Evolutionary conservation across 208 protist genomes (phyloP).

Genomic region (Leishmania major): DNA sequence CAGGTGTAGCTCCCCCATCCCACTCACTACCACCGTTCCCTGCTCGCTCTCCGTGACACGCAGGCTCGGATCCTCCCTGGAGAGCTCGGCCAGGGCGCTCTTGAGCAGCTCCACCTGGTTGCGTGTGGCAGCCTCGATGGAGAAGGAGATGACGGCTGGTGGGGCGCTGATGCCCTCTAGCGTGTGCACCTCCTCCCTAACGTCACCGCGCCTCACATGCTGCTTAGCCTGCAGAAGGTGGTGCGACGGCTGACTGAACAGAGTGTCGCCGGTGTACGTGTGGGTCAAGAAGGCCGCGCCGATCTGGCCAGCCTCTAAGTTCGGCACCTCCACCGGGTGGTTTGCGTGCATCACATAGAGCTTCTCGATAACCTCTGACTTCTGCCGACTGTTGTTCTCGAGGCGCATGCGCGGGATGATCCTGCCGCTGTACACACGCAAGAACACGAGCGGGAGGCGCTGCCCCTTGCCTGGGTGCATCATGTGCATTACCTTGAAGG

Average conservation of each 20-base stretch:
- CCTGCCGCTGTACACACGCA: constrained; percentile 92
- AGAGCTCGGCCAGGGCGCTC: constrained; percentile 93
- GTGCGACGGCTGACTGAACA: constrained; percentile 57
- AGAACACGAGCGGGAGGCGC: constrained; percentile 86
- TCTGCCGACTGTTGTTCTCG: constrained; percentile 61
- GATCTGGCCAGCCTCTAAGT: constrained; percentile 75
- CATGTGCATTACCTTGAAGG: constrained; percentile 93
- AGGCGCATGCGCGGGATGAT: constrained; percentile 69
- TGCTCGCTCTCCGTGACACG: constrained; percentile 81
- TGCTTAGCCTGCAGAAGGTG: constrained; percentile 36
- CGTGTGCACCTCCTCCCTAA: constrained; percentile 56
- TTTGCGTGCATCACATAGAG: constrained; percentile 94
- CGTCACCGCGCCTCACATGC: constrained; percentile 29
- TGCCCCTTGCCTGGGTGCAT: constrained; percentile 58
- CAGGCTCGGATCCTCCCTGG: constrained; percentile 95
- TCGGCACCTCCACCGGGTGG: constrained; percentile 73
- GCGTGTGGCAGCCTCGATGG: constrained; percentile 91
- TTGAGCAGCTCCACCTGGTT: constrained; percentile 86
- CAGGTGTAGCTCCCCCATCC: constrained; percentile 97
- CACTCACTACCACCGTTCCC: constrained; percentile 93
- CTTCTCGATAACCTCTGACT: constrained; percentile 62
- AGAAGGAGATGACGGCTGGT: constrained; percentile 96
- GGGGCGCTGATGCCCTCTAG: constrained; percentile 93
- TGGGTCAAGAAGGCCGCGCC: constrained; percentile 74
- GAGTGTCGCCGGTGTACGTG: constrained; percentile 79